phyloP scores from a whole-genome alignment of 164 flowering plant genomes.

The Umbellularia californica region DNA sequence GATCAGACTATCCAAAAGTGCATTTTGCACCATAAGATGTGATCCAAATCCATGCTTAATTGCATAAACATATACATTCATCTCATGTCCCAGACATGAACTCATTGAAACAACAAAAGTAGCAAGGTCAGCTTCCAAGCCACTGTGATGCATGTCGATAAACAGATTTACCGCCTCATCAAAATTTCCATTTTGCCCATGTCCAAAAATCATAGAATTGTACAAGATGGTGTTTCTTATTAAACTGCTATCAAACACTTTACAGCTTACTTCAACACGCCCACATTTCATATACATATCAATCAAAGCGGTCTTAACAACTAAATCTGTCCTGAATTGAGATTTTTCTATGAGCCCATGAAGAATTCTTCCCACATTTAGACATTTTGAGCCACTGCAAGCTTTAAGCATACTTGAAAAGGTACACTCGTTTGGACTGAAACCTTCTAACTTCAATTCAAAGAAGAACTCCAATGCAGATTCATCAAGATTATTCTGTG shows the following conservation, averaged over 20 bases:
- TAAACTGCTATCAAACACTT: conserved; percentile 44
- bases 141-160: conserved; percentile 35
- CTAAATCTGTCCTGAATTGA: conserved; percentile 15
- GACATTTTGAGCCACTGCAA: conserved; percentile 20
- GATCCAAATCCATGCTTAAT: conserved; percentile 22
- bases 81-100: conserved; percentile 21
- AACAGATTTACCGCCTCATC: conserved; percentile 47
- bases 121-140: conserved; percentile 18
- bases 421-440: conserved; percentile 19
- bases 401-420: conserved; percentile 27
- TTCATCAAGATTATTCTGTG: conserved; percentile 16
- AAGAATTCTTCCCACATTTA: conserved; percentile 17
- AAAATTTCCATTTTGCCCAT: conserved; percentile 75
- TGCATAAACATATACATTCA: conserved; percentile 15
- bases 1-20: conserved; percentile 20
- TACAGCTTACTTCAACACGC: conserved; percentile 42
- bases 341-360: conserved; percentile 25
- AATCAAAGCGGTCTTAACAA: conserved; percentile 23
- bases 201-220: conserved; percentile 77
- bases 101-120: conserved; percentile 22
- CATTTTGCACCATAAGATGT: conserved; percentile 22
- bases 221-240: conserved; percentile 65
- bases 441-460: conserved; percentile 14
- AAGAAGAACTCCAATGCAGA: conserved; percentile 14
- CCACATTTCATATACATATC: conserved; percentile 31